Evolutionary conservation across 2,329 filamentous ascomycete genomes (phyloP), one percentile per base, ranked within the genome.

Genomic region (Microcyclospora pomicola): DNA sequence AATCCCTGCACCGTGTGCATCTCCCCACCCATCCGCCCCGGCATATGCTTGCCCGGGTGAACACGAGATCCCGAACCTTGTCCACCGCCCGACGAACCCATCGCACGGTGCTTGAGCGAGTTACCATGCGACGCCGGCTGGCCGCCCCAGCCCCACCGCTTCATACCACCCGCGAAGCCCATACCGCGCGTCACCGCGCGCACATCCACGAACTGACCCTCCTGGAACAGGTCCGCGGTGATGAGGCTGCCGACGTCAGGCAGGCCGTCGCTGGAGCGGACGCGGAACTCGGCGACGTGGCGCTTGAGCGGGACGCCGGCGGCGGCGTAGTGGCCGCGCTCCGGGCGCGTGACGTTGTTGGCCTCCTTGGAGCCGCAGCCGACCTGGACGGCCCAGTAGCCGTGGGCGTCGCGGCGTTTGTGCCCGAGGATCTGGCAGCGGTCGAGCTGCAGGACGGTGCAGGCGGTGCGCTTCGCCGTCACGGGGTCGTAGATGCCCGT

Each of bases 81-180:
- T 50, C 81, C 82, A 42, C 82, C 84, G 59, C 91, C 91, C 6
- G 80, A 73, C 27, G 85, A 88, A 69, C 91, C 91, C 66, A 95
- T 83, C 19, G 82, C 82, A 55, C 91, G 75, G 71, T 98, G 91
- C 55, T 84, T 86, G 66, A 86, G 77, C 56, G 87, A 95, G 65
- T 92, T 88, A 72, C 91, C 91, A 73, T 98, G 91, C 51, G 80
- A 87, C 40, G 85, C 83, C 50, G 78, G 81, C 67, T 98, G 91
- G 52, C 91, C 91, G 24, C 68, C 61, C 63, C 91, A 96, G 27
- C 86, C 86, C 66, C 88, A 83, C 50, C 83, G 73, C 76, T 98
- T 98, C 91, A 98, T 98, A 49, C 84, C 91, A 72, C 91, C 91
- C 9, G 82, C 84, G 59, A 95, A 98, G 6, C 91, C 91, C 74